Conservation (phyloP, 257 asterid species). For the Lithospermum erythrorhizon region DNA sequence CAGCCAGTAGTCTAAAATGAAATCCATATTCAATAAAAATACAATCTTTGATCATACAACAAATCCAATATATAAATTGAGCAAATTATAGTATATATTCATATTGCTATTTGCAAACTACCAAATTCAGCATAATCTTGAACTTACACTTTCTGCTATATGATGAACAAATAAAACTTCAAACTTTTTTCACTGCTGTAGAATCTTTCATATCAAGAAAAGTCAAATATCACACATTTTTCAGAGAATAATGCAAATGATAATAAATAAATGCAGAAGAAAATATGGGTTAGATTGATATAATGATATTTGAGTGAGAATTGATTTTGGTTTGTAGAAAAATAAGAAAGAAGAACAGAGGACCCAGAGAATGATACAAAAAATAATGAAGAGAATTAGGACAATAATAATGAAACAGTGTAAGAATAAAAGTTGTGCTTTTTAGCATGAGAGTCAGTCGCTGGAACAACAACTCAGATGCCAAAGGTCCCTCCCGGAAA, state of each 20-base stretch:
- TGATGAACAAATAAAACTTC: conserved; percentile 5
- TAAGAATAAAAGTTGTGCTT: conserved; percentile 31
- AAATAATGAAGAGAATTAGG: conserved; percentile 10
- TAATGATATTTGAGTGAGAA: not conserved
- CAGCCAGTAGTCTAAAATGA: not conserved
- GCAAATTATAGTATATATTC: not conserved
- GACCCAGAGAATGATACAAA: conserved; percentile 12
- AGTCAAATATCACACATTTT: not conserved
- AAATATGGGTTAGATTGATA: conserved; percentile 3
- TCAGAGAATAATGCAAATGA: not conserved
- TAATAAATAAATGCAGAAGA: not conserved
- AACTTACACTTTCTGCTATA: not conserved
- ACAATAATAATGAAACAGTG: conserved; percentile 25
- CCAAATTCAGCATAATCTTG: not conserved
- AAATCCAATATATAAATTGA: not conserved
- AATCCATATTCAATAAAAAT: not conserved
- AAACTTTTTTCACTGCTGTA: not conserved
- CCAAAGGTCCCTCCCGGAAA: too few species aligned
- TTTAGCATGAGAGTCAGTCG: conserved; percentile 52
- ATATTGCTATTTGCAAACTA: not conserved
- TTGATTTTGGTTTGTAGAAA: conserved; percentile 9
- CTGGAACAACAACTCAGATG: conserved; percentile 16
- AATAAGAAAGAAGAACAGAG: conserved; percentile 17
- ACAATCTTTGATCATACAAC: not conserved
- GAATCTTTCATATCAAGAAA: conserved; percentile 3